These are phyloP conservation scores for Eucalyptus marginata DNA, from an alignment of 345 rosid species.

Conservation along the genomic window DNA sequence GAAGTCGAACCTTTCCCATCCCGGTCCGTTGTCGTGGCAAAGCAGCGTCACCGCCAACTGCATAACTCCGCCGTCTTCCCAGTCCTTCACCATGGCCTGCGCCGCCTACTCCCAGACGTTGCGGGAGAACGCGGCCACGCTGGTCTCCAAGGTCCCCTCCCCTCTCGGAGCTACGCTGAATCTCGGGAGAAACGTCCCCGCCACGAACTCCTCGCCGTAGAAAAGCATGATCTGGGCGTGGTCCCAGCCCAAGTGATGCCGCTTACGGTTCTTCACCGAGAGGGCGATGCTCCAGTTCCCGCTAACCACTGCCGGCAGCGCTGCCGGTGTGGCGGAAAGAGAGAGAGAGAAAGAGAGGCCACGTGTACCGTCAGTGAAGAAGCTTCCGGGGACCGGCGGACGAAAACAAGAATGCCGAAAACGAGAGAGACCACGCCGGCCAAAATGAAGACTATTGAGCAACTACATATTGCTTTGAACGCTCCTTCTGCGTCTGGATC, in stretches of 20 bases:
- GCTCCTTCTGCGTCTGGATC: background rate
- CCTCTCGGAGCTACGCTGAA: background rate
- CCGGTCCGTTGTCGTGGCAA: background rate
- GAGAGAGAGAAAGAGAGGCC: background rate
- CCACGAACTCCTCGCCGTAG: background rate
- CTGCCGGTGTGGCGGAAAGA: background rate
- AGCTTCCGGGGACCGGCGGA: background rate
- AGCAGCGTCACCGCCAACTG: background rate
- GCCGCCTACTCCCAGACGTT: background rate
- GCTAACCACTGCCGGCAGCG: accelerated
- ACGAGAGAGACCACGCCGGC: background rate
- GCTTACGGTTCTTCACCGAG: background rate
- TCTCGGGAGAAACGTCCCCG: background rate
- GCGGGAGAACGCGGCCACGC: background rate
- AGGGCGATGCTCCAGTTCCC: background rate
- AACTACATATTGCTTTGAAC: no score
- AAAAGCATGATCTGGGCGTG: background rate
- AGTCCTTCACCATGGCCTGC: background rate
- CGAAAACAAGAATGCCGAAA: background rate
- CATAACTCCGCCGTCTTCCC: background rate
- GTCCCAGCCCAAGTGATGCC: background rate
- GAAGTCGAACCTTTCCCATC: background rate
- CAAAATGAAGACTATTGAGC: no score
- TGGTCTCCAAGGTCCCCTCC: background rate
- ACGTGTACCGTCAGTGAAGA: background rate